Percentiles rank a stretch among this genome's conserved stretches.
phyloP scores from a whole-genome alignment of 169 alveolate species.

The Plasmodium ovale region DNA sequence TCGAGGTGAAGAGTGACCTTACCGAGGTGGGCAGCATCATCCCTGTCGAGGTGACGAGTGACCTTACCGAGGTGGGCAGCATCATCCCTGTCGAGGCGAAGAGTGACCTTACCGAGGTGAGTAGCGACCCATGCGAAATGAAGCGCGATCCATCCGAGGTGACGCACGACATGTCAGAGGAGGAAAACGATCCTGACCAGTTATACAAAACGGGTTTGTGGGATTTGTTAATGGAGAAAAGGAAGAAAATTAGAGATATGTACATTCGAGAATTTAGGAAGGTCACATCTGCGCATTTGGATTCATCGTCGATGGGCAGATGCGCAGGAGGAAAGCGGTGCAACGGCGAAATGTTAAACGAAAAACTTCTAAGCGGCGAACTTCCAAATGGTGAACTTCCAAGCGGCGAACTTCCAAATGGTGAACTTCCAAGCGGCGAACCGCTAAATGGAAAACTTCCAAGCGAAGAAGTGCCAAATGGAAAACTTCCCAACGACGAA shows the following conservation, averaged over 20 bases:
- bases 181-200: not conserved
- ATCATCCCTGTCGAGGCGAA: not conserved
- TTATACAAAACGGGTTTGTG: not conserved
- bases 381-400: too few species aligned
- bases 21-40: not conserved
- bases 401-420: too few species aligned
- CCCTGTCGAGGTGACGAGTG: not conserved
- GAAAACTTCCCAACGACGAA: not conserved
- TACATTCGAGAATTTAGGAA: constrained; percentile 17
- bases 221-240: constrained; percentile 26
- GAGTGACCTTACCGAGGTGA: not conserved
- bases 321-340: not conserved
- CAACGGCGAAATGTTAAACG: too few species aligned
- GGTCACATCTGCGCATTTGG: not conserved
- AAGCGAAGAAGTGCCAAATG: not conserved
- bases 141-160: not conserved
- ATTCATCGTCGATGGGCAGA: too few species aligned
- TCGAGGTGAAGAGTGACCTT: not conserved
- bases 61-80: not conserved
- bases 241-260: constrained; percentile 39
- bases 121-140: not conserved
- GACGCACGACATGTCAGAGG: not conserved
- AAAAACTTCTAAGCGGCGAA: too few species aligned
- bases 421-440: too few species aligned
- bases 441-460: not conserved